Evolutionary conservation across 2,329 filamentous ascomycete species (phyloP), one percentile per base, ranked within the genome.

Genomic region (Aspergillus pseudoviridinutans): DNA sequence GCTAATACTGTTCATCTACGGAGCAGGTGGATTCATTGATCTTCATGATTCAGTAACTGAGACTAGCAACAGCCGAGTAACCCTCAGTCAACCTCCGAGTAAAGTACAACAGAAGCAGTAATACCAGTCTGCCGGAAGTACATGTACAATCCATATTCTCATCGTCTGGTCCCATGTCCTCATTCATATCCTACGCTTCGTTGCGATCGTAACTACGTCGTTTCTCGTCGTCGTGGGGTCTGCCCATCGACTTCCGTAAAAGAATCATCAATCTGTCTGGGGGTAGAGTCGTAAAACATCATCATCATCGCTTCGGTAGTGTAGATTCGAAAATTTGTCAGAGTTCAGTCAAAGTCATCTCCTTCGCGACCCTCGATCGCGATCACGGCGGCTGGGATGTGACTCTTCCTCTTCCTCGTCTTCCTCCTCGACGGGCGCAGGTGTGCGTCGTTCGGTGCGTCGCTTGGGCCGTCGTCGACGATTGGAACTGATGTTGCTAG

Each of bases 401-500:
- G 60, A 47, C 22, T 58, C 51, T 32, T 71, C 63, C 17, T 74
- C 72, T 42, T 71, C 74, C 49, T 80, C 78, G 51, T 79, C 76
- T 63, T 79, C 79, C 53, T 80, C 77, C 57, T 79, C 77, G 4
- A 80, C 76, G 2, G 74, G 69, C 1, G 78, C 77, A 8, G 79
- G 78, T 1, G 78, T 80, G n/a, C 78, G 72, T 58, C 79, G 72
- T 64, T 80, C 79, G 12, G 72, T 78, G 4, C 79, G 70, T 61
- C 79, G 65, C 63, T 79, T 80, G 5, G 77, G 77, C 46, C 76
- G 70, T 29, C 78, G 71, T 25, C 74, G 69, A 49, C 78, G 68
- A 50, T 74, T 76, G n/a, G 76, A 76, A 59, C 75, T 78, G 51
- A 80, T 77, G 49, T 80, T 80, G 60, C 78, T 80, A 9, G 79